A percentile compares a stretch with the other conserved stretches of the same genome.
phyloP scores from a whole-genome alignment of 768 basidiomycete species.

The Pisolithus albus region DNA sequence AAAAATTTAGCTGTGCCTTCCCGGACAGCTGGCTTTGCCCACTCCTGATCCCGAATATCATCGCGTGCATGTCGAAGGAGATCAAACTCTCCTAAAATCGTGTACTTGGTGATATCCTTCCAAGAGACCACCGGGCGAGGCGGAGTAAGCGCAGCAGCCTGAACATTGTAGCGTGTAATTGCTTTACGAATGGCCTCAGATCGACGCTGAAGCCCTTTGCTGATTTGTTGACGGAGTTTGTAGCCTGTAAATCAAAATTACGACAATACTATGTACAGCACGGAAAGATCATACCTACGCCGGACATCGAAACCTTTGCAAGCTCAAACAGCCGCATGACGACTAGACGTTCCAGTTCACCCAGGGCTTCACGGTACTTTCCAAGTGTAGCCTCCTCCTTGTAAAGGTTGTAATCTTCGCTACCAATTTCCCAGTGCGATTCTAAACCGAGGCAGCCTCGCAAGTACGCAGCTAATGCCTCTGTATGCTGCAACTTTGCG shows the following conservation, averaged over 20 bases:
- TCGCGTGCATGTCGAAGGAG: constrained; percentile 5
- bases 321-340: too few relatives aligned
- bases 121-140: constrained; percentile 10
- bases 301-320: too few relatives aligned
- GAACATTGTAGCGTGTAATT: constrained; percentile 20
- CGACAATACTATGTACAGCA: too few relatives aligned
- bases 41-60: background rate
- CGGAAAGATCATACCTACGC: too few relatives aligned
- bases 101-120: constrained; percentile 12
- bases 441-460: too few relatives aligned
- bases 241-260: constrained; percentile 17
- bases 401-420: too few relatives aligned
- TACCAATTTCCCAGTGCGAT: too few relatives aligned
- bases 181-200: constrained; percentile 22
- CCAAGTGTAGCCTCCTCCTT: too few relatives aligned
- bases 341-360: too few relatives aligned
- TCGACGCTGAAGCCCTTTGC: constrained; percentile 12
- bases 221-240: constrained; percentile 26
- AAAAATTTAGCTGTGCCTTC: constrained; percentile 3
- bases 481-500: too few relatives aligned
- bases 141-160: constrained; percentile 14
- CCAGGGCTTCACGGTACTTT: too few relatives aligned
- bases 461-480: too few relatives aligned
- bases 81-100: constrained; percentile 12
- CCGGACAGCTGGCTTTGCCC: background rate